phyloP scores from a whole-genome alignment of 1,139 yeast genomes.

The Saccharomycopsis crataegensis region DNA sequence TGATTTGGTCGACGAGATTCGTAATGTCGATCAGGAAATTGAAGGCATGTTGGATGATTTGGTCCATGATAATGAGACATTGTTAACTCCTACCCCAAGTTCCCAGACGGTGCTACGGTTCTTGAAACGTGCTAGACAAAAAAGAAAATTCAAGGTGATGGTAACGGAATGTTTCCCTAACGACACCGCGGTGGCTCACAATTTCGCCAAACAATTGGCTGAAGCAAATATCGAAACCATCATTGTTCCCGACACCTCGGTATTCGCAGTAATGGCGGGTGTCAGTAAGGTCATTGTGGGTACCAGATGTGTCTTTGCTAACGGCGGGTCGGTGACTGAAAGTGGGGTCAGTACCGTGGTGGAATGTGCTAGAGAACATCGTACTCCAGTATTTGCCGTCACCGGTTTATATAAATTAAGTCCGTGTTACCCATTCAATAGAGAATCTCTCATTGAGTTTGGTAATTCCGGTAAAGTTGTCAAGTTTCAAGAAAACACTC shows the following conservation, averaged over 20 bases:
- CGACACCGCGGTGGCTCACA: constrained; percentile 66
- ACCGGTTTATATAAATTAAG: constrained; percentile 91
- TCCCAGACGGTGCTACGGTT: constrained; percentile 86
- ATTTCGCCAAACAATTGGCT: constrained; percentile 71
- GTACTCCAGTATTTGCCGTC: constrained; percentile 92
- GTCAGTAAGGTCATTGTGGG: constrained; percentile 96
- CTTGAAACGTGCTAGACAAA: constrained; percentile 76
- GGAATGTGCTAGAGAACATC: constrained; percentile 91
- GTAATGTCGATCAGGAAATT: constrained; percentile 83
- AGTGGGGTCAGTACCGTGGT: constrained; percentile 92
- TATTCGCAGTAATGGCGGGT: constrained; percentile 92
- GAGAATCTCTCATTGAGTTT: constrained; percentile 82
- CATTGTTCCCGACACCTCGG: constrained; percentile 87
- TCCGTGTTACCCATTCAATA: constrained; percentile 89
- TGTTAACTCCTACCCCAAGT: constrained; percentile 89
- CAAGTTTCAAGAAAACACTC: constrained; percentile 55
- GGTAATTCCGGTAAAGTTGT: constrained; percentile 88
- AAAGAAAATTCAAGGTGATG: constrained; percentile 85
- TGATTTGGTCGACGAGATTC: constrained; percentile 86
- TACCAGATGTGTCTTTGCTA: constrained; percentile 85
- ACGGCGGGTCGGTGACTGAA: constrained; percentile 88
- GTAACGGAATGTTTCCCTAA: constrained; percentile 93
- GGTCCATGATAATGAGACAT: constrained; percentile 89
- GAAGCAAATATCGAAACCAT: constrained; percentile 86
- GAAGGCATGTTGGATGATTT: constrained; percentile 87